These are phyloP conservation scores for Quercus alba DNA, from an alignment of 306 rosid genomes.

Conservation along the genomic window DNA sequence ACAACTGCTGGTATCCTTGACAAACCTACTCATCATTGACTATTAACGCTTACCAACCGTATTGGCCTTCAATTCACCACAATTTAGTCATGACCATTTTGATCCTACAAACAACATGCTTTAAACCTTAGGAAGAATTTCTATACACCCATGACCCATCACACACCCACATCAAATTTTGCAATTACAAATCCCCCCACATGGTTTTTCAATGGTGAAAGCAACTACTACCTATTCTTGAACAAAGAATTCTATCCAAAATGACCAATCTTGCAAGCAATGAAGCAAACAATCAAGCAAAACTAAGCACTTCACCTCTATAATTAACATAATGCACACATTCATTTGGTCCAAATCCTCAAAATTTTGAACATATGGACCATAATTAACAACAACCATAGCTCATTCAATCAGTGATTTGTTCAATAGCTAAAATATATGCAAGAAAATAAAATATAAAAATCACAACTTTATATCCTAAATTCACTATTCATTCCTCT, in stretches of 20 bases:
- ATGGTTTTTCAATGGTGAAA: not conserved
- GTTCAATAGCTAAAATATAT: not conserved
- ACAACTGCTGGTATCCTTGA: conserved; percentile 28
- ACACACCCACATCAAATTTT: not conserved
- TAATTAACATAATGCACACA: not conserved
- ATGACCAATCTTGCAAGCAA: not conserved
- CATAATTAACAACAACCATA: not conserved
- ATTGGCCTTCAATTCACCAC: not conserved
- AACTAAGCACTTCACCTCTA: not conserved
- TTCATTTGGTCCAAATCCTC: not conserved
- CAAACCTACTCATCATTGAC: conserved; percentile 38
- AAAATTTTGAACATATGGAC: not conserved
- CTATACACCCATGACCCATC: not conserved
- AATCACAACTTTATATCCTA: not conserved
- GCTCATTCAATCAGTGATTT: not conserved
- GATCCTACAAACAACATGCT: not conserved
- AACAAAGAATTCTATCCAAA: not conserved
- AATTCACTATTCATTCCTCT: not conserved
- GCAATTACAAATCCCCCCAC: not conserved
- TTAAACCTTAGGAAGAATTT: not conserved
- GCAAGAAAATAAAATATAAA: not conserved
- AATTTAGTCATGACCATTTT: not conserved
- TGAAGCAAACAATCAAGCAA: not conserved
- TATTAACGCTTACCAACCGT: not conserved
- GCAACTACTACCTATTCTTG: not conserved